Evolutionary conservation across 2,329 filamentous ascomycete species (phyloP), one percentile per base, ranked within the genome.

Genomic region (Xylariomycetidae sp.): DNA sequence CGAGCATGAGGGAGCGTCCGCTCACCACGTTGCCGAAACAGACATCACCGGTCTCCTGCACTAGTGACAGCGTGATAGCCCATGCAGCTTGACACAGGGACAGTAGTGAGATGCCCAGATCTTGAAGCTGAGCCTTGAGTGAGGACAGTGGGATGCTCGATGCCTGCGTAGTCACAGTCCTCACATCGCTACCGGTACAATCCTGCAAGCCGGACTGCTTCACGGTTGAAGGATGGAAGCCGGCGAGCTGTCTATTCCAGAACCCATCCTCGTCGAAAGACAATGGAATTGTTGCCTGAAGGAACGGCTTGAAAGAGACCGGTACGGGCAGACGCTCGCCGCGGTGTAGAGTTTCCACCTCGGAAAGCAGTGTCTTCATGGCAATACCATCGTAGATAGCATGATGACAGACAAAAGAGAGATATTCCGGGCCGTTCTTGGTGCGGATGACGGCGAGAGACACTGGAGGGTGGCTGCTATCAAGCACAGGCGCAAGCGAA

Each of bases 11-110:
- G 1, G 79, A 81, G 6, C 89, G 77, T 2, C 89, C 88, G 50
- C 78, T 89, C 35, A 90, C 72, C 3, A 95, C 81, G 47, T 86
- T 92, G 1, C 90, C 89, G 50, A 95, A 95, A 54, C 85, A 92
- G 5, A 95, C 49, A 49, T 95, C 88, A 0, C 63, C 54, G 5
- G 64, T 62, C 1, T 66, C 55, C 2, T 79, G 68, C 3, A 76
- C 61, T 3, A 72, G 60, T 0, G 72, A 64, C 2, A 95, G 53
- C 0, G 84, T 58, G 25, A 72, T 72, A 1, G 77, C 72, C 85
- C 87, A 94, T 2, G 79, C 70, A 4, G 83, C 68, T 56, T 95
- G 87, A 19, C 79, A 72, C 0, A 85, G 47, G 1, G 81, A 74
- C 1, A 90, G 61, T 1, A 88, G 61, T 0, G 82, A 80, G 0